Evolutionary conservation across 371 early-diverging fungal species (phyloP).

Genomic region (Funneliformis caledonium): DNA sequence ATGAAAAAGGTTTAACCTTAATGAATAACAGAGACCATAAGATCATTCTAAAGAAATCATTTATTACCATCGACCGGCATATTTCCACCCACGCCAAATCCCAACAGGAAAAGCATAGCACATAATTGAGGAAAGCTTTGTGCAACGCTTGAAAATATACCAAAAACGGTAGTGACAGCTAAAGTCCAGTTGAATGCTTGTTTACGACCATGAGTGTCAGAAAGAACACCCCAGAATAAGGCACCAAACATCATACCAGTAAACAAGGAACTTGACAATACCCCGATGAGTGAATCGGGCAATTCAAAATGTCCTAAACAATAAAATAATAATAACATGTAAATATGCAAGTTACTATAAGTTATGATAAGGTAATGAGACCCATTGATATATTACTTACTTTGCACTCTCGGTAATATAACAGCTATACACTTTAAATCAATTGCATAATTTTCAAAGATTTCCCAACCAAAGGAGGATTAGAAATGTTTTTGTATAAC

Average conservation of each 20-base stretch:
- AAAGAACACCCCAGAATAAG: conserved; percentile 79
- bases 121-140: conserved; percentile 69
- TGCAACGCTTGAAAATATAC: conserved; percentile 68
- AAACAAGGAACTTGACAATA: conserved; percentile 70
- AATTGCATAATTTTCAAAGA: conserved; percentile 25
- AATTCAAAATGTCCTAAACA: conserved; percentile 61
- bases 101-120: conserved; percentile 67
- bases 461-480: too few relatives aligned
- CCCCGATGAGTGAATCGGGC: conserved; percentile 63
- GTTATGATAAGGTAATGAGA: conserved; percentile 37
- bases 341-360: conserved; percentile 1
- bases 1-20: background rate
- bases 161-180: conserved; percentile 74
- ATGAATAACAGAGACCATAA: background rate
- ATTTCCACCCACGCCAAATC: conserved; percentile 88
- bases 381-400: conserved; percentile 44
- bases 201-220: conserved; percentile 78
- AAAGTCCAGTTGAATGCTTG: conserved; percentile 82
- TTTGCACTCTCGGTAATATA: conserved; percentile 71
- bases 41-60: background rate
- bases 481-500: too few relatives aligned
- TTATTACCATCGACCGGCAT: conserved; percentile 82
- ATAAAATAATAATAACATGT: conserved; percentile 6
- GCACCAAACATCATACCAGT: conserved; percentile 86
- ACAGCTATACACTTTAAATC: conserved; percentile 62